Evolutionary conservation across 331 rosid species (phyloP), one percentile per base, ranked within the genome.

Genomic region (Quercus tomentella): DNA sequence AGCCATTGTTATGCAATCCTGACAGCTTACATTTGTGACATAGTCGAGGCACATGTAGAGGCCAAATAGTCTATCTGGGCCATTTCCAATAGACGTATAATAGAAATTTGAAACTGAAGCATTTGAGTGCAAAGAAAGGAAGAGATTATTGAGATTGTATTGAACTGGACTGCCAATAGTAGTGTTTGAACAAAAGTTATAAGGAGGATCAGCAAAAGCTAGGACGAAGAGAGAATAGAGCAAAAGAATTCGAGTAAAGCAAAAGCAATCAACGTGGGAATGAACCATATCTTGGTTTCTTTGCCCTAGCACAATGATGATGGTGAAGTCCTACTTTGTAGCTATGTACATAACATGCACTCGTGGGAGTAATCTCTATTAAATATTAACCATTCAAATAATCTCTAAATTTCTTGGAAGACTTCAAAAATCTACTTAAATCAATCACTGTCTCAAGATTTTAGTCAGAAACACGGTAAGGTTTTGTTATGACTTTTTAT

Each of bases 131-230:
- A 84, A 57, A 77, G 88, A 76, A n/a, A 4, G 49, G 57, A 89
- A 87, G 3, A 91, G 72, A 69, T 52, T 75, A 26, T 54, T 60
- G 20, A 89, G 89, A 79, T 85, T 91, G 74, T 79, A 35, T 8
- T 69, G 67, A 73, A 84, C 84, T 31, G 81, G 72, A 77, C 85
- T 84, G 58, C 57, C 72, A 1, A 78, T 77, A 26, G 78, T 71
- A 57, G 61, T 56, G 79, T 71, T 76, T 71, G 88, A 77, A 82
- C 95, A 89, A 21, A 28, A 51, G 4, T 3, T 5, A 72, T 78
- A 85, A 6, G 92, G 95, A 73, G 95, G 90, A 21, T 91, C 92
- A 0, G 86, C 95, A 57, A 37, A 70, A 72, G 83, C 77, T 66
- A 57, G 68, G 7, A 52, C 62, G 17, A 35, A 79, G 45, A 86